Conservation (phyloP, 768 basidiomycete genomes). For the Lactarius sp. region DNA sequence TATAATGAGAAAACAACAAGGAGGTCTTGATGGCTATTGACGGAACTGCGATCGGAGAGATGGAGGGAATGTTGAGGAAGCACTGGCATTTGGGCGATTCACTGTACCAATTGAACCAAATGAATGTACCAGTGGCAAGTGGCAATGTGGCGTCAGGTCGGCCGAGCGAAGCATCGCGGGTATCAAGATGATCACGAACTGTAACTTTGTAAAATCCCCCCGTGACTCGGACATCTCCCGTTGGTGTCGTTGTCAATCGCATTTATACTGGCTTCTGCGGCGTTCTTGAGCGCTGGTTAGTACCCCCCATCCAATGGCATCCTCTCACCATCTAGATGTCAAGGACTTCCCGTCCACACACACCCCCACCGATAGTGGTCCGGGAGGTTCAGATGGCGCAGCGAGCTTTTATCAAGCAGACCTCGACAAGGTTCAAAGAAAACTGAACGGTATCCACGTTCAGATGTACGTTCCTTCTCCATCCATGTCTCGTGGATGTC, state of each 20-base stretch:
- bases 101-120: background rate
- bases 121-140: background rate
- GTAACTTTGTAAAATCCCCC: background rate
- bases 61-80: background rate
- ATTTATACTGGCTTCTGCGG: background rate
- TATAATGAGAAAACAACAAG: background rate
- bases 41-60: background rate
- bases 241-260: background rate
- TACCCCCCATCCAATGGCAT: background rate
- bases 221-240: background rate
- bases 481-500: background rate
- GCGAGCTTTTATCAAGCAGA: conserved; percentile 17
- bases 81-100: background rate
- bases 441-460: conserved; percentile 17
- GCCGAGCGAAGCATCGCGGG: background rate
- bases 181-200: background rate
- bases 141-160: background rate
- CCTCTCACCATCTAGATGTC: background rate
- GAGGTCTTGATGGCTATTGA: background rate
- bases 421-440: conserved; percentile 20
- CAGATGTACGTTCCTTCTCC: conserved; percentile 18
- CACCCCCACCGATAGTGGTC: background rate
- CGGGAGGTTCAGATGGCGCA: background rate
- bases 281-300: background rate
- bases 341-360: background rate